phyloP scores from a whole-genome alignment of 2,329 filamentous ascomycete genomes.

The Cucurbitaria berberidis region DNA sequence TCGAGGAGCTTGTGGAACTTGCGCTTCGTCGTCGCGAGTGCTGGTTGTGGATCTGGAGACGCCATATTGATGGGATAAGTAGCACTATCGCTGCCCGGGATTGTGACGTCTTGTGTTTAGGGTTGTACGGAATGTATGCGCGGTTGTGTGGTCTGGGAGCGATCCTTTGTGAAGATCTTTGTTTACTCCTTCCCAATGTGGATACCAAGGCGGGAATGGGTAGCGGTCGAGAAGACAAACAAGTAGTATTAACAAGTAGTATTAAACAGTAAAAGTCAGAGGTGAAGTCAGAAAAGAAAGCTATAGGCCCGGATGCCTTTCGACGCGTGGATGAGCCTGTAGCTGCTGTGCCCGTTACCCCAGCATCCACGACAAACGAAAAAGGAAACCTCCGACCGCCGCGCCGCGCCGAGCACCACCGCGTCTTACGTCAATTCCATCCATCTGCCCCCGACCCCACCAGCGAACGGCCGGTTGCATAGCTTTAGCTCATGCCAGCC shows the following conservation, averaged over 20 bases:
- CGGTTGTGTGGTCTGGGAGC: neutral
- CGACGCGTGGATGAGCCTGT: neutral
- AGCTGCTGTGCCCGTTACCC: constrained; percentile 19
- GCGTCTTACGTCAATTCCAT: constrained; percentile 12
- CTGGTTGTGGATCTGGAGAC: constrained; percentile 39
- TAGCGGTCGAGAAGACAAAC: neutral
- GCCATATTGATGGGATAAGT: constrained; percentile 6
- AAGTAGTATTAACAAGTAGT: no score
- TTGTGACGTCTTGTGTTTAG: neutral
- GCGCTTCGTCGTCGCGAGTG: constrained; percentile 79
- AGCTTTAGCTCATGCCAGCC: constrained; percentile 31
- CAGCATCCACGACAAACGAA: constrained; percentile 13
- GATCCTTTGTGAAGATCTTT: constrained; percentile 27
- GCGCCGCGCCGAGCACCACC: constrained; percentile 14
- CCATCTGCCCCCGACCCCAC: constrained; percentile 23
- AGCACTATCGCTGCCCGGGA: neutral
- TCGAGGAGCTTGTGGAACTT: constrained; percentile 76
- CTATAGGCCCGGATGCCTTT: neutral
- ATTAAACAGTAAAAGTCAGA: neutral
- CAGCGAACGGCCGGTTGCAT: constrained; percentile 16
- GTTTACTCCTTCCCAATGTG: constrained; percentile 21
- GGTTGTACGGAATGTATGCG: neutral
- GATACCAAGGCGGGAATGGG: neutral
- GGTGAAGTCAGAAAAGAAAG: neutral
- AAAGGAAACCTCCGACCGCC: constrained; percentile 28